These are phyloP conservation scores for Gonium pectorale DNA, from an alignment of 139 green algal species.

Conservation along the genomic window DNA sequence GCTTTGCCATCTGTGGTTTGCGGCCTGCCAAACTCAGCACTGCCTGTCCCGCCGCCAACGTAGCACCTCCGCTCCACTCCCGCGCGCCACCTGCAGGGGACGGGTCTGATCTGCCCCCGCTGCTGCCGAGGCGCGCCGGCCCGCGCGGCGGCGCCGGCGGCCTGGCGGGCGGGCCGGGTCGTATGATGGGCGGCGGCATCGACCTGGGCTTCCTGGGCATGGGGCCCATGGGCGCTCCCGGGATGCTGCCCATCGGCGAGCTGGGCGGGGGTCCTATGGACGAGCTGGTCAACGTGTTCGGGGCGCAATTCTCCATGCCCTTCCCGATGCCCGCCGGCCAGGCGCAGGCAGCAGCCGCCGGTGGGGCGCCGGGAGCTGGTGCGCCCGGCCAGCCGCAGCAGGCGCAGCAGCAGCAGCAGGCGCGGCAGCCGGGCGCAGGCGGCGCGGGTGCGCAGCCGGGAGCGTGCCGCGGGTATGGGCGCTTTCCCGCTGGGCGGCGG, in stretches of 20 bases:
- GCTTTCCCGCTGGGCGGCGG: not conserved
- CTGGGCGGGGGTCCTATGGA: no score
- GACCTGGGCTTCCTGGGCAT: not conserved
- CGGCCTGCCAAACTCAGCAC: no score
- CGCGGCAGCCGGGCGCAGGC: not conserved
- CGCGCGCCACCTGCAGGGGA: not conserved
- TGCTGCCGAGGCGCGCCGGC: not conserved
- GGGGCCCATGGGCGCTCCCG: conserved; percentile 7
- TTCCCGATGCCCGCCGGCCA: not conserved
- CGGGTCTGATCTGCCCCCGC: not conserved
- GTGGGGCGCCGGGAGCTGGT: not conserved
- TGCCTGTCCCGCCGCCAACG: no score
- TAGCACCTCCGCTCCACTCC: not conserved
- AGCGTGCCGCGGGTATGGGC: not conserved
- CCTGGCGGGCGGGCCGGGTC: not conserved
- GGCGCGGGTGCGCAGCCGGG: not conserved
- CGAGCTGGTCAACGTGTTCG: conserved; percentile 28
- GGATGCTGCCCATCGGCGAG: no score
- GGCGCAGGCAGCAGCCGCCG: not conserved
- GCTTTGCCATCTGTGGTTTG: no score
- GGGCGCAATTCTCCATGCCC: not conserved
- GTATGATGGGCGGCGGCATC: not conserved
- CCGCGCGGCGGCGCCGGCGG: not conserved
- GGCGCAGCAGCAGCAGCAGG: not conserved
- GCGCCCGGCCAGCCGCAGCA: not conserved